Evolutionary conservation across 106 monocot species (phyloP).

Genomic region (Dioscorea alata): DNA sequence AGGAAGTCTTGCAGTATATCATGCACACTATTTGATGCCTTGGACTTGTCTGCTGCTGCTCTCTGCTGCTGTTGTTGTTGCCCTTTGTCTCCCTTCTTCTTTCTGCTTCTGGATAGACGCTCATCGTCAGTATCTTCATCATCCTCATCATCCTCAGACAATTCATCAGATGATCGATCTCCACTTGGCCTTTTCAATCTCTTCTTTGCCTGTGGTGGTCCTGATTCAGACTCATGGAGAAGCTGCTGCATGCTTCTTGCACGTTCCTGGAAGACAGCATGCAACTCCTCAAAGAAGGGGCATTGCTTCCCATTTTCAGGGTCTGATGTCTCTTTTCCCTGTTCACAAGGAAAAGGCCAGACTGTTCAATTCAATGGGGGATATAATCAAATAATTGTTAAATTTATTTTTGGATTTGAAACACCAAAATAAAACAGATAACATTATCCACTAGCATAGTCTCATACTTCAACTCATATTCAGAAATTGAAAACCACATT

Average conservation of each 20-base stretch:
- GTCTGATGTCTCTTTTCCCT: slow-evolving; percentile 91
- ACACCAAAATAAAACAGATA: no score
- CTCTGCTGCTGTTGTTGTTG: slow-evolving; percentile 12
- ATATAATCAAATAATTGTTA: no score
- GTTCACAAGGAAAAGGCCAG: not conserved
- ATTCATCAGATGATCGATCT: slow-evolving; percentile 57
- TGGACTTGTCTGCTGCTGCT: slow-evolving; percentile 37
- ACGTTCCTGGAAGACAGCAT: slow-evolving; percentile 75
- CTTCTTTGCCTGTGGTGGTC: slow-evolving; percentile 43
- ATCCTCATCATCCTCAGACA: slow-evolving; percentile 48
- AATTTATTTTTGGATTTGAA: no score
- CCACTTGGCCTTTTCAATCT: slow-evolving; percentile 51
- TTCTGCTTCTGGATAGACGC: slow-evolving; percentile 28
- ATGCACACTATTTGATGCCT: slow-evolving; percentile 15
- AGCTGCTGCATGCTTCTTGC: slow-evolving; percentile 70
- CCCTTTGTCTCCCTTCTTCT: slow-evolving; percentile 42
- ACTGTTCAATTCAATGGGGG: no score
- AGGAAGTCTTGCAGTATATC: slow-evolving; percentile 77
- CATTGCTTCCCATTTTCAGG: slow-evolving; percentile 73
- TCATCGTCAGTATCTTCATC: slow-evolving; percentile 63
- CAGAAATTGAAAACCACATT: no score
- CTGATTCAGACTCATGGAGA: slow-evolving; percentile 68
- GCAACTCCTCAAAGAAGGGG: slow-evolving; percentile 94
- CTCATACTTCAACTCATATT: no score
- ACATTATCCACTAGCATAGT: no score